Evolutionary conservation across 208 protist genomes (phyloP).

Genomic region (Trichomonas tenax): DNA sequence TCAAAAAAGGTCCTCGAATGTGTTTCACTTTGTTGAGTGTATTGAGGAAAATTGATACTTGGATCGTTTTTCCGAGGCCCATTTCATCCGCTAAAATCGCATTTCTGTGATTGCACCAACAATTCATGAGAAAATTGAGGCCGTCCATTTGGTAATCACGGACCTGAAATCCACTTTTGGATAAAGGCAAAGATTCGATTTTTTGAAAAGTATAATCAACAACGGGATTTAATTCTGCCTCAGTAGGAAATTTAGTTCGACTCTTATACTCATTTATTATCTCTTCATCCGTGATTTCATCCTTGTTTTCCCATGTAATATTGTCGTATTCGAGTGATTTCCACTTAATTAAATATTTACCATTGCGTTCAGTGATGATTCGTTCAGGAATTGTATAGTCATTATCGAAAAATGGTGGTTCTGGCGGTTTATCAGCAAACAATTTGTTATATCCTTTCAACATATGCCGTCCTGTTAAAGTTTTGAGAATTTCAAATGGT

Average conservation of each 20-base stretch:
- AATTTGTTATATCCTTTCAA: neutral
- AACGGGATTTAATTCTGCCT: neutral
- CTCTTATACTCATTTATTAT: neutral
- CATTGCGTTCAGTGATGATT: neutral
- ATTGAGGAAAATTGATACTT: neutral
- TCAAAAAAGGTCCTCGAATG: conserved; percentile 34
- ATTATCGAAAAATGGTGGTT: neutral
- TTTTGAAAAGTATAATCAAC: neutral
- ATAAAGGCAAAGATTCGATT: neutral
- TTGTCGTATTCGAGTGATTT: conserved; percentile 40
- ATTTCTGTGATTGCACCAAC: conserved; percentile 82
- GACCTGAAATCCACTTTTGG: neutral
- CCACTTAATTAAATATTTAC: conserved; percentile 51
- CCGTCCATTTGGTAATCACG: conserved; percentile 83
- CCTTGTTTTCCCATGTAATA: conserved; percentile 44
- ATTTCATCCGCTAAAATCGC: conserved; percentile 98
- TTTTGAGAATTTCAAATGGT: neutral
- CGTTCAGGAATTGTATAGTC: neutral
- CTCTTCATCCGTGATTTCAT: neutral
- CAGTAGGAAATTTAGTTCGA: neutral
- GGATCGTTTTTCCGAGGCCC: conserved; percentile 65
- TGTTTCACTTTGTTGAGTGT: neutral
- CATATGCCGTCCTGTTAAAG: neutral
- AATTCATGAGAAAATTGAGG: conserved; percentile 86
- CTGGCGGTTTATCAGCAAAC: neutral